These are phyloP conservation scores for Xeromyces bisporus DNA, from an alignment of 495 filamentous ascomycete species.

Conservation along the genomic window DNA sequence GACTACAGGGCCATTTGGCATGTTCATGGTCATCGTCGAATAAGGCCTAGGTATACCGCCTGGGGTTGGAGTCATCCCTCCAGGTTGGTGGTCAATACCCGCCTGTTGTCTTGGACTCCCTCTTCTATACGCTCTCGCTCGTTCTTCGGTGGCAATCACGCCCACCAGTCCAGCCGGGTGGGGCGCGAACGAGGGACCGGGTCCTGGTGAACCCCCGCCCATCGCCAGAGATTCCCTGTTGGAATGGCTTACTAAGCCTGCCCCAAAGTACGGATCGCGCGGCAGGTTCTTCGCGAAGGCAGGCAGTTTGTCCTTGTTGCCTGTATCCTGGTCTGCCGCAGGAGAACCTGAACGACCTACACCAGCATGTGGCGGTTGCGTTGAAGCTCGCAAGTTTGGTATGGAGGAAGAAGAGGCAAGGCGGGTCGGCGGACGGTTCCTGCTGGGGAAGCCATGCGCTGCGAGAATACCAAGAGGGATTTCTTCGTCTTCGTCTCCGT, in stretches of 20 bases:
- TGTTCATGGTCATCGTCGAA: conserved; percentile 31
- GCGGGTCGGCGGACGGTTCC: conserved; percentile 59
- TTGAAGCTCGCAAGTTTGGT: conserved; percentile 30
- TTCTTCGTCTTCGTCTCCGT: conserved; percentile 70
- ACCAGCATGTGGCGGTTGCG: conserved; percentile 17
- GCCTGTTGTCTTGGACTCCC: conserved; percentile 56
- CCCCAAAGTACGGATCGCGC: conserved; percentile 76
- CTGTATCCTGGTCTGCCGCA: conserved; percentile 23
- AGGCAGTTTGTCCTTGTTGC: conserved; percentile 39
- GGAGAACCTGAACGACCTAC: conserved; percentile 25
- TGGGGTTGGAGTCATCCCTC: conserved; percentile 12
- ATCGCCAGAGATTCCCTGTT: conserved; percentile 65
- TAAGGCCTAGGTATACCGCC: conserved; percentile 26
- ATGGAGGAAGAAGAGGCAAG: conserved; percentile 46
- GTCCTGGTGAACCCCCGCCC: conserved; percentile 37
- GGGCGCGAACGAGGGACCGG: conserved; percentile 17
- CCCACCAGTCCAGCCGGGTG: conserved; percentile 66
- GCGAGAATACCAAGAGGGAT: conserved; percentile 75
- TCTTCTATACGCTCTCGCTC: conserved; percentile 55
- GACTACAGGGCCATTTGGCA: conserved; percentile 16
- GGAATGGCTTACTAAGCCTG: conserved; percentile 55
- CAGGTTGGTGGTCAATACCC: conserved; percentile 25
- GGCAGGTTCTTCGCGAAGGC: conserved; percentile 79
- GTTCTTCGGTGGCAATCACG: conserved; percentile 79
- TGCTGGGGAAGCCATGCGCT: conserved; percentile 84